Evolutionary conservation across 179 eudicot genomes (phyloP), one percentile per base, ranked within the genome.

Genomic region (Corrigiola litoralis): DNA sequence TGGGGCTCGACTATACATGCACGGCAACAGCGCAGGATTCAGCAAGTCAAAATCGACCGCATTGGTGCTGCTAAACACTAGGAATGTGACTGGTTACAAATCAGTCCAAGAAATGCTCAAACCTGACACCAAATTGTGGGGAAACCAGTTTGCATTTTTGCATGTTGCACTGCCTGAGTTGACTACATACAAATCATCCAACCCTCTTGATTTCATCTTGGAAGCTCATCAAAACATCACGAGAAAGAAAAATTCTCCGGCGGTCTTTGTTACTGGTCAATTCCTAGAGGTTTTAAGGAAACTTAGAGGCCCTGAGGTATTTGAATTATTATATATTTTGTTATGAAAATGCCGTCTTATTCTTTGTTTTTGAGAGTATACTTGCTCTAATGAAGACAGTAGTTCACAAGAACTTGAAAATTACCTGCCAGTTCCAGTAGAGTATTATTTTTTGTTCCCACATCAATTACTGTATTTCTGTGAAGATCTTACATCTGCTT

Each of bases 61-160:
- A 21, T 63, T 87, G 64, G 92, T 90, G 73, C 60, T 92, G 63
- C 82, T 90, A 41, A 92, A 90, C 82, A 90, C 98, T 1, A 78
- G 96, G 70, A 79, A 68, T 55, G 62, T 84, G 17, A 67, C 29
- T 46, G 85, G 85, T 32, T 89, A 86, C 74, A 83, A 69, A 58
- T 74, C 96, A 0, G 66, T 83, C 4, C 66, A 77, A 1, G 94
- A 89, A 21, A 89, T 91, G 96, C 20, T 84, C 13, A 75, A 77
- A 16, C 53, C 83, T 5, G 65, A 66, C 20, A 28, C 52, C 0
- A 72, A 75, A 21, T 34, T 74, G 38, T 89, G 95, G 96, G 97
- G 96, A 1, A 92, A 92, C 74, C 85, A 82, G 16, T 89, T 92
- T 51, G 82, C 84, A 3, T 89, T 86, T 77, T 65, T 89, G 54